Percentiles rank a stretch among this genome's conserved stretches.
Evolutionary conservation across 2,329 filamentous ascomycete genomes (phyloP).

Genomic region (Arthrobotrys sinensis): DNA sequence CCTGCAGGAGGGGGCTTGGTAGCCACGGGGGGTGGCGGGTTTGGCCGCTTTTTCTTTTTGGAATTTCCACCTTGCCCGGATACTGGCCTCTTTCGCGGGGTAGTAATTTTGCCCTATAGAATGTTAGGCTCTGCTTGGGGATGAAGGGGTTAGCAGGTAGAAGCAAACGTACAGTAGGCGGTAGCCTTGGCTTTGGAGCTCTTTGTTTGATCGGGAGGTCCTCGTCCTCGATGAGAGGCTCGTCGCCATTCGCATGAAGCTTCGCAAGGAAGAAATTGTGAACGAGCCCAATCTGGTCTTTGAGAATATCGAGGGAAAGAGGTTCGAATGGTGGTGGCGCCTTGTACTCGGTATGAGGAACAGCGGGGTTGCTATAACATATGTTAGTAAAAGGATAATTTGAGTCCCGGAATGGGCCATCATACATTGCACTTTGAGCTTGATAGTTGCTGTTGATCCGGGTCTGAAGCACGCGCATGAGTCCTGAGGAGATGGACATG

Average conservation of each 20-base stretch:
- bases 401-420: slow-evolving; percentile 47
- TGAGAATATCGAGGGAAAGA: slow-evolving; percentile 83
- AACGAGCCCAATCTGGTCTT: slow-evolving; percentile 86
- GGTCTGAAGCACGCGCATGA: slow-evolving; percentile 92
- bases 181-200: slow-evolving; percentile 74
- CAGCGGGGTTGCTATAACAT: slow-evolving; percentile 72
- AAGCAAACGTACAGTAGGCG: slow-evolving; percentile 70
- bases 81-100: slow-evolving; percentile 84
- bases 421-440: slow-evolving; percentile 77
- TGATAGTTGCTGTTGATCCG: slow-evolving; percentile 89
- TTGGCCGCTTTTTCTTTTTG: slow-evolving; percentile 88
- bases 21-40: slow-evolving; percentile 71
- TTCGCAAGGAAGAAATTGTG: slow-evolving; percentile 93
- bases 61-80: slow-evolving; percentile 86
- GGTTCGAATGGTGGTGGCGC: slow-evolving; percentile 80
- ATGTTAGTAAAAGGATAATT: slow-evolving; percentile 50
- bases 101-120: slow-evolving; percentile 81
- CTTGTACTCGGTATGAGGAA: slow-evolving; percentile 77
- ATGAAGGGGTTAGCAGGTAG: slow-evolving; percentile 71
- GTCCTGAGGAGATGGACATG: slow-evolving; percentile 87
- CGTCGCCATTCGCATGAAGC: slow-evolving; percentile 84
- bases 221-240: slow-evolving; percentile 91
- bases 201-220: slow-evolving; percentile 94
- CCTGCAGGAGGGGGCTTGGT: slow-evolving; percentile 69
- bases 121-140: slow-evolving; percentile 68